Evolutionary conservation across 2,329 filamentous ascomycete species (phyloP), one percentile per base, ranked within the genome.

Genomic region (Penicillium oxalicum): DNA sequence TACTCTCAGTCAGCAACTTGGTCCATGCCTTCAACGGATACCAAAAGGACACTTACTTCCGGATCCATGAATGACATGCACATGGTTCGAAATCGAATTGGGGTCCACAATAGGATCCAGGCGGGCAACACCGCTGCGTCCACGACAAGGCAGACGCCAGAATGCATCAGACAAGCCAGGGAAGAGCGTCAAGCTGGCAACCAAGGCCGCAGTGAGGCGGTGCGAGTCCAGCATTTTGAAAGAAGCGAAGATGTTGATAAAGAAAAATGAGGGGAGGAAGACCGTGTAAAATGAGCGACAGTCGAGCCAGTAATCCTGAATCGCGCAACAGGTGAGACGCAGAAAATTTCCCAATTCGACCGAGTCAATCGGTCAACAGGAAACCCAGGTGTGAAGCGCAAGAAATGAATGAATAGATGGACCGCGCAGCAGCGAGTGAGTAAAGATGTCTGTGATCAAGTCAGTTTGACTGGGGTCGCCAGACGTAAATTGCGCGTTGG

Each of bases 121-220:
- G 49, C 88, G 81, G 43, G 82, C 86, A 49, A 88, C 67, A 53
- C 83, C 87, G 56, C 83, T 75, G 40, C 79, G 78, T 48, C 82
- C 83, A 58, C 81, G 85, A 70, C 89, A 95, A 61, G 88, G 86
- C 79, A 95, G 87, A 65, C 90, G 88, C 88, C 88, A 95, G 70
- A 95, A 95, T 51, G 86, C 90, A 58, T 78, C 64, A 40, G 75
- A 77, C 38, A 61, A 53, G 28, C 55, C 52, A 4, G 63, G 57
- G 13, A 68, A 64, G 49, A 70, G 48, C 32, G 61, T 53, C 36
- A 67, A 38, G 40, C 53, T 54, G 45, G 61, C 59, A 50, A 65
- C 50, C 44, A 66, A 45, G 34, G 51, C 38, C 38, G 58, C 40
- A 32, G 52, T 50, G 12, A 56, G 32, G 29, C 47, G 41, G 51